These are phyloP conservation scores for Cudoniella acicularis DNA, from an alignment of 495 filamentous ascomycete genomes.

Conservation along the genomic window DNA sequence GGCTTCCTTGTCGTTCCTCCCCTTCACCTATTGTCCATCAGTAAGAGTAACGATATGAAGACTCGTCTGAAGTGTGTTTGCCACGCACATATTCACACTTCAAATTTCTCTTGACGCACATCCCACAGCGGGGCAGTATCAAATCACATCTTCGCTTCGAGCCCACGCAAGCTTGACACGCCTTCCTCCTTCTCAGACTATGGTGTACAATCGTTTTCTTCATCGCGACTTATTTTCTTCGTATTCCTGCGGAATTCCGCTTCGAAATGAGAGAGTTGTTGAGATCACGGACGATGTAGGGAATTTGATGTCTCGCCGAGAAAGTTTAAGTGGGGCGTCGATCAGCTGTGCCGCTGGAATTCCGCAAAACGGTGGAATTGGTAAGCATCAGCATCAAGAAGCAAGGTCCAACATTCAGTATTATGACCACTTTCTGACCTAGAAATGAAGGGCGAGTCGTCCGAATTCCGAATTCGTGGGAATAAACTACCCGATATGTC, in stretches of 20 bases:
- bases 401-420: no score
- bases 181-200: slow-evolving; percentile 8
- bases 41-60: no score
- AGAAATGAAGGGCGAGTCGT: no score
- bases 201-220: slow-evolving; percentile 3
- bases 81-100: slow-evolving; percentile 15
- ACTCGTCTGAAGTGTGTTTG: no score
- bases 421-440: no score
- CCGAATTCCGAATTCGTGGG: no score
- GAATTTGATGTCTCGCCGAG: no score
- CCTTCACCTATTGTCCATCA: slow-evolving; percentile 1
- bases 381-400: no score
- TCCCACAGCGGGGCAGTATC: slow-evolving; percentile 2
- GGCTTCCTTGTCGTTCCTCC: neutral
- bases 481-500: neutral
- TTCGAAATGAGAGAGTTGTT: neutral
- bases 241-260: slow-evolving; percentile 1
- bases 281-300: neutral
- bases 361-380: no score
- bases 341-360: no score
- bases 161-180: slow-evolving; percentile 12
- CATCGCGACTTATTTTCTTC: neutral
- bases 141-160: slow-evolving; percentile 21
- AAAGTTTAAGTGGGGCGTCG: no score
- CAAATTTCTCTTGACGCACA: slow-evolving; percentile 7